Evolutionary conservation across 2,329 filamentous ascomycete genomes (phyloP), one percentile per base, ranked within the genome.

Genomic region (Trichoderma brevicompactum): DNA sequence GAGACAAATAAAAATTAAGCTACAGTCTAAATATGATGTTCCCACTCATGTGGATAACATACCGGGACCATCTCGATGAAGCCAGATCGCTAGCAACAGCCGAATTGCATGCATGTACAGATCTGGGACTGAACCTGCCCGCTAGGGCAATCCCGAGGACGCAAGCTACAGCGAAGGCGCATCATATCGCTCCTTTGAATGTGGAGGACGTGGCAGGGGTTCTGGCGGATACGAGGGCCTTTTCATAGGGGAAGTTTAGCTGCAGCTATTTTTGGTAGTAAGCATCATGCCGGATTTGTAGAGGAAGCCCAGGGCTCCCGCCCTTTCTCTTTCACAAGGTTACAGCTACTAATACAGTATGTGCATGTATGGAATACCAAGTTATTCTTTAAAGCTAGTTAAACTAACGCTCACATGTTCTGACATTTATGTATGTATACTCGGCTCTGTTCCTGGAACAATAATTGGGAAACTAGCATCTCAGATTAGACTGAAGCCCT

Each of bases 91-190:
- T 28, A 48, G 48, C 23, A 53, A 43, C 10, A 10, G 5, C 23
- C 48, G 49, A 32, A 23, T 62, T 19, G 50, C 49, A 44, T n/a
- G 38, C 59, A 53, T 44, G 41, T n/a, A 49, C 19, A n/a, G 38
- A 52, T 53, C 46, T 34, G 23, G 23, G 46, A 36, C 28, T 15
- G 41, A 41, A n/a, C 15, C 9, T n/a, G 32, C 15, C 32, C 56
- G 12, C 44, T 60, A 32, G 6, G 36, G 36, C 32, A n/a, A 10
- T 28, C 34, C 38, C 40, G 28, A 53, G 17, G 19, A n/a, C 32
- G 12, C 28, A 8, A 63, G 56, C 17, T 49, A 44, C 43, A 38
- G 53, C 10, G 38, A 19, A 60, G 8, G 10, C 8, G 40, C 13
- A 15, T 54, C 38, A 17, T 38, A 38, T 34, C 23, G 32, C 49